phyloP scores from a whole-genome alignment of 2,329 filamentous ascomycete species.

The Colletotrichum neosansevieriae region DNA sequence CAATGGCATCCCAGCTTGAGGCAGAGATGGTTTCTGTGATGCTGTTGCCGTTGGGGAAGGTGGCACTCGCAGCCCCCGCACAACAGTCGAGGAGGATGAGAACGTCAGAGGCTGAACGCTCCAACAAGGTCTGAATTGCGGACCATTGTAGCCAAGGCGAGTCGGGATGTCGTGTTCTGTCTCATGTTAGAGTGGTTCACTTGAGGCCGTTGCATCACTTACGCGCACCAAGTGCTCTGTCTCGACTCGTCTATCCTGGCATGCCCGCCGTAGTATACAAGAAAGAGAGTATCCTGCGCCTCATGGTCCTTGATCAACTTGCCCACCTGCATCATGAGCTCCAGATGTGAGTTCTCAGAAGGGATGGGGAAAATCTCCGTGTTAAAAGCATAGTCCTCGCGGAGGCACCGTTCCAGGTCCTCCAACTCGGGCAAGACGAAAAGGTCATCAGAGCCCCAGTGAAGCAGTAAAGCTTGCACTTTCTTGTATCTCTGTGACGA shows the following conservation, averaged over 20 bases:
- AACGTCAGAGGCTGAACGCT: conserved; percentile 68
- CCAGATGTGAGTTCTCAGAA: conserved; percentile 68
- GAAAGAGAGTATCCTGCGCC: conserved; percentile 65
- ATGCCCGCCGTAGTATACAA: conserved; percentile 71
- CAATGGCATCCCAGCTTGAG: conserved; percentile 72
- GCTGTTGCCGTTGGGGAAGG: conserved; percentile 68
- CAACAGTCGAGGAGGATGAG: conserved; percentile 71
- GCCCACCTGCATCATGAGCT: conserved; percentile 68
- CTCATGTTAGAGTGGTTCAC: neutral
- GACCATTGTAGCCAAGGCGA: conserved; percentile 72
- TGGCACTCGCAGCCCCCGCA: conserved; percentile 70
- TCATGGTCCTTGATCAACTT: conserved; percentile 69
- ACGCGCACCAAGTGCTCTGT: conserved; percentile 72
- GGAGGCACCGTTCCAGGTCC: conserved; percentile 66
- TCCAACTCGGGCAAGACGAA: conserved; percentile 70
- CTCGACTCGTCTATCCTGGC: conserved; percentile 70
- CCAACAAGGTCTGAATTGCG: conserved; percentile 69
- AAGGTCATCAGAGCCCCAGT: conserved; percentile 70
- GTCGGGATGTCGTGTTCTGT: conserved; percentile 61
- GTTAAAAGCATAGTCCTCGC: conserved; percentile 66
- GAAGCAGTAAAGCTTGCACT: conserved; percentile 65
- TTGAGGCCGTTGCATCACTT: conserved; percentile 46
- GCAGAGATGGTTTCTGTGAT: conserved; percentile 73
- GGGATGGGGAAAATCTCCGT: conserved; percentile 71
- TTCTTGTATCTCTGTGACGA: conserved; percentile 67